Conservation (phyloP, 2,329 filamentous ascomycete genomes). For the Dryadomyces sulphureus region DNA sequence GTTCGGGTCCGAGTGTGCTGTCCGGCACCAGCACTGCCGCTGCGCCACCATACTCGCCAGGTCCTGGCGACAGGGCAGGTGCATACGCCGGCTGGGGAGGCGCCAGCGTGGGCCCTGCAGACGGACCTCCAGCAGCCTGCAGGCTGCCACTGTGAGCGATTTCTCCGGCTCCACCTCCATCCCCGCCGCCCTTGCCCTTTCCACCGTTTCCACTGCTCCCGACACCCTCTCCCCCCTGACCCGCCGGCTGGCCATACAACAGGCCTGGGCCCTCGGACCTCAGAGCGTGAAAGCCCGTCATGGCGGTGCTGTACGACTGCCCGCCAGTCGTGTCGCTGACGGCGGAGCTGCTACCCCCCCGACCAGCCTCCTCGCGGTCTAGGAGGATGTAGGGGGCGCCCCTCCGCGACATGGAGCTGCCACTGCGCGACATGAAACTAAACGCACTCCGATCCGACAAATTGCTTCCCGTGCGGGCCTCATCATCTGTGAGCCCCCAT, state of each 20-base stretch:
- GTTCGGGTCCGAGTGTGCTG: too few relatives aligned
- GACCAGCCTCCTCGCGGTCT: neutral
- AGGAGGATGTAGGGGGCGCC: neutral
- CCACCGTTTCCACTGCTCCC: too few relatives aligned
- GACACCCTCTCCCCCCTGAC: too few relatives aligned
- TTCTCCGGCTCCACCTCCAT: too few relatives aligned
- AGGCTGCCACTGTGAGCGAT: neutral
- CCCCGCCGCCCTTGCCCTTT: neutral
- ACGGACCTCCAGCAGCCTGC: neutral
- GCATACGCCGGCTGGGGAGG: neutral
- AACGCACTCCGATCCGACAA: conserved; percentile 37
- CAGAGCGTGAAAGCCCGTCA: conserved; percentile 27
- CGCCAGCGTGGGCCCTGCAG: neutral
- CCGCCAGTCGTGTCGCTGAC: conserved; percentile 24
- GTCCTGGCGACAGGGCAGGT: neutral
- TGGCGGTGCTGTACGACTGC: conserved; percentile 30
- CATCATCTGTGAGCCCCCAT: conserved; percentile 22
- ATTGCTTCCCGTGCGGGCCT: conserved; percentile 39
- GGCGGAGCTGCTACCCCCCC: conserved; percentile 10
- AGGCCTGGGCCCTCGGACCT: conserved; percentile 38
- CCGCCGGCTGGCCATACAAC: conserved; percentile 15
- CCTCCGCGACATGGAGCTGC: conserved; percentile 20
- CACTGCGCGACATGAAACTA: conserved; percentile 16
- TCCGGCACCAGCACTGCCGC: neutral
- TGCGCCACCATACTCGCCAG: conserved; percentile 1